These are phyloP conservation scores for Rhodocollybia butyracea DNA, from an alignment of 768 basidiomycete genomes.

Conservation along the genomic window DNA sequence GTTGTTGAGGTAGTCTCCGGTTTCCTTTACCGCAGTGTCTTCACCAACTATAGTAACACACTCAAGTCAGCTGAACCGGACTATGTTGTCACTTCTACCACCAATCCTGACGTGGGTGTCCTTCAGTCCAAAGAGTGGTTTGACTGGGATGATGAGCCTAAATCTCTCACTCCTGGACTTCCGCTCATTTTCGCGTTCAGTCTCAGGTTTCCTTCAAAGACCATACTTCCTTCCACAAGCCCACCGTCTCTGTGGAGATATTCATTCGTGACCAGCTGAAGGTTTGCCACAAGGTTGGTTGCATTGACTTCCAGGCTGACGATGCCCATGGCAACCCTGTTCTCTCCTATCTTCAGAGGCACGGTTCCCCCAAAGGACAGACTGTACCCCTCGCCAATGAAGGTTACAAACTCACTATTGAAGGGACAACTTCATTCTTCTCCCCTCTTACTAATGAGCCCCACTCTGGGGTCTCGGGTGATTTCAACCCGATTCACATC, in stretches of 20 bases:
- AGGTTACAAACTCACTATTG: slow-evolving; percentile 81
- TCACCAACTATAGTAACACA: slow-evolving; percentile 92
- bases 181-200: slow-evolving; percentile 83
- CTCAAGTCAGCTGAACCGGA: slow-evolving; percentile 90
- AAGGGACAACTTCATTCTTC: slow-evolving; percentile 62
- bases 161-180: slow-evolving; percentile 75
- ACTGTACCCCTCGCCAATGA: slow-evolving; percentile 76
- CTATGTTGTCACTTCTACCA: slow-evolving; percentile 75
- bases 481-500: slow-evolving; percentile 98
- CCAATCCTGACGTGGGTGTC: slow-evolving; percentile 83
- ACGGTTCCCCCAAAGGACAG: slow-evolving; percentile 77
- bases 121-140: slow-evolving; percentile 98
- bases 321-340: slow-evolving; percentile 93
- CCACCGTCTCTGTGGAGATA: slow-evolving; percentile 80
- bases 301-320: slow-evolving; percentile 82
- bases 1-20: slow-evolving; percentile 93
- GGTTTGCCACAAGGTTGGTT: slow-evolving; percentile 83
- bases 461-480: slow-evolving; percentile 93
- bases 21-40: slow-evolving; percentile 95
- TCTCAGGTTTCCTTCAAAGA: slow-evolving; percentile 93
- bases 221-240: slow-evolving; percentile 77
- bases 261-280: slow-evolving; percentile 89
- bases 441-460: slow-evolving; percentile 92
- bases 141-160: slow-evolving; percentile 83
- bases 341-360: slow-evolving; percentile 87